These are phyloP conservation scores for Candida dubliniensis DNA, from an alignment of 1,139 yeast species.

Conservation along the genomic window DNA sequence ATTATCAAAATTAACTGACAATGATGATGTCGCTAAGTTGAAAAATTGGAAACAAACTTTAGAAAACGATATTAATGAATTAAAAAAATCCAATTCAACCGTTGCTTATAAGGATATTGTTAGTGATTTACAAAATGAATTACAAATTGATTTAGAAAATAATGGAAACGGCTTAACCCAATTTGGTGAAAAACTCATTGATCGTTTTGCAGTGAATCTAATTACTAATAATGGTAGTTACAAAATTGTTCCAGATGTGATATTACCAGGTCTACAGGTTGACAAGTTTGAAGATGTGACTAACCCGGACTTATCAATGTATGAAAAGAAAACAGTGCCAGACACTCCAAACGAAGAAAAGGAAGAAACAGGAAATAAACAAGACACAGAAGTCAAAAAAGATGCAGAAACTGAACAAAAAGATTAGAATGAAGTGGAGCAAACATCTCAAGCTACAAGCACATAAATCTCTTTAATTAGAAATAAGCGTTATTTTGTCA, in stretches of 20 bases:
- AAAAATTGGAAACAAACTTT: constrained; percentile 21
- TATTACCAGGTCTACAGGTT: constrained; percentile 13
- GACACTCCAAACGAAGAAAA: constrained; percentile 5
- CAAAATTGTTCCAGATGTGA: constrained; percentile 1
- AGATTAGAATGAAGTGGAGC: neutral
- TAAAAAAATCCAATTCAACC: neutral
- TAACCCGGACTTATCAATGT: constrained; percentile 24
- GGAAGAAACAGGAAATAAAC: neutral
- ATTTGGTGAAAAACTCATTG: constrained; percentile 18
- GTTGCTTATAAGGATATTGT: neutral
- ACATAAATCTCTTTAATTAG: too few relatives aligned
- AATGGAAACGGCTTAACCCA: constrained; percentile 16
- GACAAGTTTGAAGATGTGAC: constrained; percentile 27
- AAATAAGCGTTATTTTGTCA: neutral
- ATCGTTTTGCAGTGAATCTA: constrained; percentile 16
- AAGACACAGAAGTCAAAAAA: constrained; percentile 2
- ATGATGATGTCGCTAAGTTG: constrained; percentile 12
- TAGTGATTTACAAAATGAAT: constrained; percentile 10
- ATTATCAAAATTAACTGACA: constrained; percentile 23
- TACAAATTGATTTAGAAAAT: constrained; percentile 20
- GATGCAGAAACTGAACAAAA: neutral
- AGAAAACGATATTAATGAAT: neutral
- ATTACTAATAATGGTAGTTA: constrained; percentile 1
- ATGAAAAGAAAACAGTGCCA: constrained; percentile 8
- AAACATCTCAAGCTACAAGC: too few relatives aligned